Base-by-base conservation (phyloP, 176 grass and related monocot genomes). In the Zea luxurians region DNA sequence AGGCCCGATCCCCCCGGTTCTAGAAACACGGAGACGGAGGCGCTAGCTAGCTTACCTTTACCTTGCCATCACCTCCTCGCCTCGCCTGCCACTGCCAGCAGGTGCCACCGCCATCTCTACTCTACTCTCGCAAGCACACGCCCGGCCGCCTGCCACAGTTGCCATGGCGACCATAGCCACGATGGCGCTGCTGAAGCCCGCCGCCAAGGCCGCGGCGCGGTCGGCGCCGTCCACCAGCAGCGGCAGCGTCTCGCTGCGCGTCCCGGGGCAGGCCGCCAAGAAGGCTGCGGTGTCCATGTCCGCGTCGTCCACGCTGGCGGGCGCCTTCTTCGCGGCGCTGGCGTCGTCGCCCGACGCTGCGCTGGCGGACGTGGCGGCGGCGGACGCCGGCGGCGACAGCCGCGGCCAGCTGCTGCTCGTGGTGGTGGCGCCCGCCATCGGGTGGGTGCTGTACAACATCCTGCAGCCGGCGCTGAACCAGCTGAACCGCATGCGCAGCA, bases 381-480 rank as follows among this genome's bases (percentile, higher is more conserved):
- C 58, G 0, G 44, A 37, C 10, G 3, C n/a, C 67, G 13, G 57
- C 27, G 3, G 42, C 65, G 37, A 91, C 48, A 91, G 89, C 85
- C 88, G 92, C 11, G 92, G 71, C 53, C 69, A 75, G 13, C 92
- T 94, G 9, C 85, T 94, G 55, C 92, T 90, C 5, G 10, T 94
- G 86, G 67, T 94, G 3, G 86, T 88, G 61, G 54, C 86, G 8
- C 92, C 92, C 0, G 92, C 92, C 1, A 76, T 94, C 57, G 80
- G 76, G 0, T 95, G 89, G 92, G 92, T 95, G 35, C 77, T 95
- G 11, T 95, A 87, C 89, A 95, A 95, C 92, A 95, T 95, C 76
- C 82, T 91, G 37, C 86, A 91, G 86, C 92, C 92, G 43, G 89
- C 92, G 82, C 76, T 94, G 13, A 94, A 94, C 86, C 92, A 94